phyloP scores from a whole-genome alignment of 306 rosid genomes.

The Dryas alaskensis region DNA sequence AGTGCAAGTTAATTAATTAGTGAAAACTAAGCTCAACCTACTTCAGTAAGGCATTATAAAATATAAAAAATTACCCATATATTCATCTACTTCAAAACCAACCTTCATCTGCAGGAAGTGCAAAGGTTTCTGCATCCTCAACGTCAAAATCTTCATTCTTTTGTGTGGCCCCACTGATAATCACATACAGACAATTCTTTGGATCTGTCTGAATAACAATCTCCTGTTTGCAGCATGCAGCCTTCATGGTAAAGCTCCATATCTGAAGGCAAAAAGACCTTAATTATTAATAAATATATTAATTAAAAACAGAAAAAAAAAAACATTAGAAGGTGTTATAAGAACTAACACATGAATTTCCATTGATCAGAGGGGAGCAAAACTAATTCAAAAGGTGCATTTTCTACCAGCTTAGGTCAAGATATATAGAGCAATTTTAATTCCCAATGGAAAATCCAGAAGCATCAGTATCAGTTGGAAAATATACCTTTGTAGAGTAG shows the following conservation, averaged over 20 bases:
- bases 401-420: not conserved
- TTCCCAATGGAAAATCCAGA: not conserved
- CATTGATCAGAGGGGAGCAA: not conserved
- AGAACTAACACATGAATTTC: not conserved
- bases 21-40: not conserved
- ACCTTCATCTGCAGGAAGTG: constrained; percentile 89
- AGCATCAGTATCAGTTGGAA: not conserved
- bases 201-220: constrained; percentile 90
- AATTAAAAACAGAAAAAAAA: not conserved
- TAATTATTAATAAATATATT: not conserved
- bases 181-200: constrained; percentile 70
- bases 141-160: constrained; percentile 75
- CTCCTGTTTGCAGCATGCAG: constrained; percentile 90
- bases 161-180: constrained; percentile 71
- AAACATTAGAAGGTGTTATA: not conserved
- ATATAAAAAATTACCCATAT: not conserved
- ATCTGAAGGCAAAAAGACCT: constrained; percentile 49
- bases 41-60: not conserved
- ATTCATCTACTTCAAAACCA: constrained; percentile 12
- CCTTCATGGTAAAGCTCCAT: constrained; percentile 92
- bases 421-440: not conserved
- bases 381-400: not conserved
- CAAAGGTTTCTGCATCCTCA: constrained; percentile 90
- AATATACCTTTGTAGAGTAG: constrained; percentile 79
- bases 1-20: constrained; percentile 1